These are phyloP conservation scores for Solanum aculeatissimum DNA, from an alignment of 305 asterid genomes.

Conservation along the genomic window DNA sequence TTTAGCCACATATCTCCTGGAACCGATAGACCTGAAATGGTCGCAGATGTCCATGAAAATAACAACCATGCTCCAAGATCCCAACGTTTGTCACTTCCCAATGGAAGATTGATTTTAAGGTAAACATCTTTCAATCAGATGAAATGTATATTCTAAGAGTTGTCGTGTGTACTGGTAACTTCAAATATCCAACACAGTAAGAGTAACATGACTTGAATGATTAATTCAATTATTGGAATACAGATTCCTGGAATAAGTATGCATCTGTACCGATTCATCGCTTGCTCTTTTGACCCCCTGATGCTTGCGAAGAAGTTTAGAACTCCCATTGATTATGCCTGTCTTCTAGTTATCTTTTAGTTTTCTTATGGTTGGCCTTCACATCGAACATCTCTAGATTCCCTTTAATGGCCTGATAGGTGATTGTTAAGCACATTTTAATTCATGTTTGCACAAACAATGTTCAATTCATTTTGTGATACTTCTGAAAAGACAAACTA, in stretches of 20 bases:
- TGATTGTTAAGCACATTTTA: not conserved
- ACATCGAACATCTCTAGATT: not conserved
- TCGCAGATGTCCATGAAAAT: conserved; percentile 46
- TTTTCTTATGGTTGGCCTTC: not conserved
- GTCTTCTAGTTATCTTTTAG: not conserved
- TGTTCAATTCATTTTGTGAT: not conserved
- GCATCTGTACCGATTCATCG: not conserved
- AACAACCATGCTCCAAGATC: conserved; percentile 4
- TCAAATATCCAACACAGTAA: not conserved
- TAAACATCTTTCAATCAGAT: conserved; percentile 6
- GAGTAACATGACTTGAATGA: not conserved
- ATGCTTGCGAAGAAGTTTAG: not conserved
- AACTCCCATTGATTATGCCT: not conserved
- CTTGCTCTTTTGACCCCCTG: not conserved
- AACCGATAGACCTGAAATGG: conserved; percentile 31
- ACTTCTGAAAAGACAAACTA: not conserved
- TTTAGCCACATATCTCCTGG: conserved; percentile 26
- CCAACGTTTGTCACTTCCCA: conserved; percentile 8
- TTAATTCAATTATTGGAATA: not conserved
- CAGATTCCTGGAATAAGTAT: not conserved
- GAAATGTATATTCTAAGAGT: not conserved
- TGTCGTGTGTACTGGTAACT: not conserved
- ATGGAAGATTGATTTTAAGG: conserved; percentile 12
- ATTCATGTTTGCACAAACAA: not conserved
- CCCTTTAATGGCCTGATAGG: not conserved